Base-by-base conservation (phyloP, 106 monocot species). In the Platanthera zijinensis region DNA sequence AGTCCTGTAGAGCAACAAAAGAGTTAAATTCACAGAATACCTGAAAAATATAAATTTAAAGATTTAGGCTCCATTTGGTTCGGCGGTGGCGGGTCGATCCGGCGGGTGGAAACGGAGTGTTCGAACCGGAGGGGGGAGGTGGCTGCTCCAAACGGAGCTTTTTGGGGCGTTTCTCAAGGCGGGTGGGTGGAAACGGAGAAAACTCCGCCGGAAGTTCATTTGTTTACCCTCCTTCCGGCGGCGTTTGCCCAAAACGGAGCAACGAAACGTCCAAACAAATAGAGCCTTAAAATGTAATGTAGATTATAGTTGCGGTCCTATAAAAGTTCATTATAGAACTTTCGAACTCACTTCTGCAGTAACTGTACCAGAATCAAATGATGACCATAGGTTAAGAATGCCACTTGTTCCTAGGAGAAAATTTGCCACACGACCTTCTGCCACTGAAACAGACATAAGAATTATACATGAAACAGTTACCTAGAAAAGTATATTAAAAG, bases 381-480 rank as follows among this genome's bases (percentile, higher is more conserved):
- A 89, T 69, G n/a, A 66, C 74, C 80, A 71, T 72, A 86, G 52
- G 79, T 77, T 86, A 69, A 86, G 53, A 45, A 94, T 79, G 48
- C 67, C 85, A 85, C 78, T 83, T 57, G 97, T 90, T 30, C 83
- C 89, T 79, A 99, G 85, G 85, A 99, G 89, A 81, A 94, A 99
- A 74, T 76, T 88, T 50, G 90, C 94, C 57, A 94, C 97, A 51
- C 82, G 86, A 46, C 94, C 97, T 89, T 99, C 97, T 81, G 81
- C 79, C 86, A 99, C 94, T 99, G 70, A 61, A 69, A 57, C 51
- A 73, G 22, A 80, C 22, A 71, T 52, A 75, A 22, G 6, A 13
- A 50, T 48, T 7, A 15, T 14, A 22, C 19, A 78, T 50, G 28
- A 72, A 57, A 71, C 51, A 52, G 51, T 77, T 51, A 15, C 30